These are phyloP conservation scores for Vigna nakashimae DNA, from an alignment of 306 rosid species.

Conservation along the genomic window DNA sequence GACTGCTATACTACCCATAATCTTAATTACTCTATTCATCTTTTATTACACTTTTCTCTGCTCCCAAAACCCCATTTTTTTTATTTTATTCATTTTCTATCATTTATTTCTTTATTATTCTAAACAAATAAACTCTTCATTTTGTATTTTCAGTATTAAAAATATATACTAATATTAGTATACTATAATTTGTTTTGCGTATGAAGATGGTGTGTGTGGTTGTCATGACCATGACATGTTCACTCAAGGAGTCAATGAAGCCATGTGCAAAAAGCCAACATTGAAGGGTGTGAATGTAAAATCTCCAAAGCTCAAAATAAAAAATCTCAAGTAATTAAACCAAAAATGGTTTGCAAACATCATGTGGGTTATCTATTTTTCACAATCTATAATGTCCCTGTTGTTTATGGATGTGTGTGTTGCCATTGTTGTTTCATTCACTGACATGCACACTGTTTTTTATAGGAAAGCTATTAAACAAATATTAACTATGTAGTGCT, in stretches of 20 bases:
- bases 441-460: slow-evolving; percentile 23
- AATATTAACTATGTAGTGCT: background rate
- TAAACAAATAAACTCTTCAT: too few species aligned
- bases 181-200: too few species aligned
- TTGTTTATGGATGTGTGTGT: background rate
- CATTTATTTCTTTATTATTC: too few species aligned
- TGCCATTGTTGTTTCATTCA: slow-evolving; percentile 37
- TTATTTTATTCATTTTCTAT: too few species aligned
- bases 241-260: slow-evolving; percentile 44
- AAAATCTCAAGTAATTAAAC: background rate
- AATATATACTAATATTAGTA: too few species aligned
- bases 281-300: slow-evolving; percentile 47
- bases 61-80: too few species aligned
- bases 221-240: slow-evolving; percentile 66
- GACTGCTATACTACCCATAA: slow-evolving; percentile 45
- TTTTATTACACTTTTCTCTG: too few species aligned
- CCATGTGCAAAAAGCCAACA: slow-evolving; percentile 87
- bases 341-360: slow-evolving; percentile 21
- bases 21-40: slow-evolving; percentile 8
- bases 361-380: slow-evolving; percentile 41
- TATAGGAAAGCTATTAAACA: background rate
- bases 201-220: slow-evolving; percentile 37
- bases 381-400: slow-evolving; percentile 16
- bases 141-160: too few species aligned
- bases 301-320: background rate